A percentile compares a stretch with the other conserved stretches of the same genome.
Conservation (phyloP, 495 filamentous ascomycete species). For the Penicillium subrubescens region DNA sequence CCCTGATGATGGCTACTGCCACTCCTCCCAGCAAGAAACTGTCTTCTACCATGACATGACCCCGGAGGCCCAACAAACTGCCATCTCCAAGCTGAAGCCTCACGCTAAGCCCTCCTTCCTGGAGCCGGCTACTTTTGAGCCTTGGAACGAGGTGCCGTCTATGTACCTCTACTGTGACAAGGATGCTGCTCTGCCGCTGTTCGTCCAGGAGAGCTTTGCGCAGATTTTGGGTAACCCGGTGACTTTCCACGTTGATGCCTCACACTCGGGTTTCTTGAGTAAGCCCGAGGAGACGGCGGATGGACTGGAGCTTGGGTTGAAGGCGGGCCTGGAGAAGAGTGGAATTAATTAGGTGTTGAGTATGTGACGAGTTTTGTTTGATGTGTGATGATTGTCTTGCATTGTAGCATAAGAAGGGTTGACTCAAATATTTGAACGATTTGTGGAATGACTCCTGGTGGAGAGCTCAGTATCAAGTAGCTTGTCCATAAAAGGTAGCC, state of each 20-base stretch:
- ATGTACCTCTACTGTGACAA: slow-evolving; percentile 52
- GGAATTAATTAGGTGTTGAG: neutral
- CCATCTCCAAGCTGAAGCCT: slow-evolving; percentile 24
- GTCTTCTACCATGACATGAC: slow-evolving; percentile 34
- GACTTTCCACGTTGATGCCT: slow-evolving; percentile 13
- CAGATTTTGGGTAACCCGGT: slow-evolving; percentile 12
- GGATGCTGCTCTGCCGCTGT: slow-evolving; percentile 39
- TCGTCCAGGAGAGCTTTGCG: slow-evolving; percentile 37
- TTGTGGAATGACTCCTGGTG: neutral
- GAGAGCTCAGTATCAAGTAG: neutral
- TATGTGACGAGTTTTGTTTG: neutral
- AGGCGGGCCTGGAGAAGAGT: slow-evolving; percentile 8
- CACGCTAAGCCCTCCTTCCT: slow-evolving; percentile 15
- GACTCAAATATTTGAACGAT: neutral
- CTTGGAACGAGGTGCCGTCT: slow-evolving; percentile 48
- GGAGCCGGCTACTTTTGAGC: slow-evolving; percentile 37
- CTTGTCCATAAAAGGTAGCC: neutral
- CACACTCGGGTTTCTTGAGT: slow-evolving; percentile 29
- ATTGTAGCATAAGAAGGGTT: neutral
- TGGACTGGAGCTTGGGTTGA: slow-evolving; percentile 17
- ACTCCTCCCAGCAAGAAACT: slow-evolving; percentile 11
- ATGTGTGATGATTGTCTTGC: neutral
- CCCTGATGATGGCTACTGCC: slow-evolving; percentile 20
- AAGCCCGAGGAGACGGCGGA: slow-evolving; percentile 24
- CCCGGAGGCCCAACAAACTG: slow-evolving; percentile 15